Conservation (phyloP, 768 basidiomycete genomes). For the Hericium alpestre region DNA sequence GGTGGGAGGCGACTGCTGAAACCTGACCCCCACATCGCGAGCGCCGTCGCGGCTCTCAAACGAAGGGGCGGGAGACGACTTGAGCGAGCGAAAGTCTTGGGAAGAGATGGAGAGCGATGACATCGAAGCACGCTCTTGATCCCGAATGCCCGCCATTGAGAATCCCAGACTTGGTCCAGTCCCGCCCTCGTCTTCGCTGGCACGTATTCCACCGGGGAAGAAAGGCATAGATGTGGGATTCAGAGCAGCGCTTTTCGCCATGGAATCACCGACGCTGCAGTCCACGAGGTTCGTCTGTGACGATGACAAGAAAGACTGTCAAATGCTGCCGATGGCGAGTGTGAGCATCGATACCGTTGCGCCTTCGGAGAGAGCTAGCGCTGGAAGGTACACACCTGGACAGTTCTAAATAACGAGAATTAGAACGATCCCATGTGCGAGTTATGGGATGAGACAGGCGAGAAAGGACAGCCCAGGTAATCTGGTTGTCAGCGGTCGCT, state of each 20-base stretch:
- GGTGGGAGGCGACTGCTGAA: slow-evolving; percentile 14
- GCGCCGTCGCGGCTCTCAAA: slow-evolving; percentile 21
- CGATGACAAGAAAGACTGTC: background rate
- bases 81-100: slow-evolving; percentile 55
- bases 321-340: background rate
- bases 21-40: slow-evolving; percentile 16
- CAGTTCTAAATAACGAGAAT: background rate
- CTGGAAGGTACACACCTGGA: background rate
- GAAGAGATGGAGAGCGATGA: slow-evolving; percentile 52
- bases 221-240: slow-evolving; percentile 80
- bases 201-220: slow-evolving; percentile 61
- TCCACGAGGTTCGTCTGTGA: background rate
- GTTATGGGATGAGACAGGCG: slow-evolving; percentile 2
- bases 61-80: slow-evolving; percentile 61
- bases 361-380: slow-evolving; percentile 6
- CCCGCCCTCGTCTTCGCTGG: slow-evolving; percentile 42
- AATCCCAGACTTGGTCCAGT: slow-evolving; percentile 30
- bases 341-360: background rate
- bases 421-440: slow-evolving; percentile 13
- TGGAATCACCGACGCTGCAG: slow-evolving; percentile 17
- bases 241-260: slow-evolving; percentile 68
- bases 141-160: slow-evolving; percentile 35
- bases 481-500: slow-evolving; percentile 8
- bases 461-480: slow-evolving; percentile 12
- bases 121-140: slow-evolving; percentile 31